phyloP scores from a whole-genome alignment of 2,329 filamentous ascomycete genomes.

The Pyrenochaeta sp. region DNA sequence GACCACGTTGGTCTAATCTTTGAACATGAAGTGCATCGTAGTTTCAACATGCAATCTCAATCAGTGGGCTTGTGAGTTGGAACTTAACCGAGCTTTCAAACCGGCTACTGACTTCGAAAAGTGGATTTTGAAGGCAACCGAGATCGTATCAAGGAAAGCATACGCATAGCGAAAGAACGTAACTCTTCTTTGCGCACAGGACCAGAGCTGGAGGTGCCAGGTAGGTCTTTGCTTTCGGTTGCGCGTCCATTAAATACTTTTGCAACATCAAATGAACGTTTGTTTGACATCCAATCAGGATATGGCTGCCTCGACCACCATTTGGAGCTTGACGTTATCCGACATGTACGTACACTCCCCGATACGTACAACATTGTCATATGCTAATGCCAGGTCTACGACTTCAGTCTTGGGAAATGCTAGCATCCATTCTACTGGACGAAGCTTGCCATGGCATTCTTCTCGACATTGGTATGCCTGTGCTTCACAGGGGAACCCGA shows the following conservation, averaged over 20 bases:
- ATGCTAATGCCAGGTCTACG: neutral
- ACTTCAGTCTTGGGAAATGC: slow-evolving; percentile 62
- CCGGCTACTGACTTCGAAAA: neutral
- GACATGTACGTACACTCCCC: neutral
- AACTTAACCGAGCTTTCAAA: neutral
- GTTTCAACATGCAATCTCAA: neutral
- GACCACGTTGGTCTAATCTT: neutral
- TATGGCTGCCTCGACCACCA: slow-evolving; percentile 67
- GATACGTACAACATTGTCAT: neutral
- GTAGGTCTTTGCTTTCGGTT: neutral
- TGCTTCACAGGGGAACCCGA: slow-evolving; percentile 68
- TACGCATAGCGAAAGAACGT: neutral
- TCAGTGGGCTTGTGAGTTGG: neutral
- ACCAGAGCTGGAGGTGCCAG: slow-evolving; percentile 50
- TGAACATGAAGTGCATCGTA: neutral
- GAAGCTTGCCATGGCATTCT: slow-evolving; percentile 68
- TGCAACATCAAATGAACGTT: too few species aligned
- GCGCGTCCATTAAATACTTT: too few species aligned
- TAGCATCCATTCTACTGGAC: slow-evolving; percentile 69
- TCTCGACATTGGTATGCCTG: slow-evolving; percentile 43
- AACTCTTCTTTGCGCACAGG: slow-evolving; percentile 22
- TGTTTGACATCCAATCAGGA: slow-evolving; percentile 36
- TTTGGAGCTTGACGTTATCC: slow-evolving; percentile 52
- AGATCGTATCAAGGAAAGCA: neutral
- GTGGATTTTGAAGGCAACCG: neutral